Conservation (phyloP, 2,329 filamentous ascomycete genomes). For the Monilinia fructicola region DNA sequence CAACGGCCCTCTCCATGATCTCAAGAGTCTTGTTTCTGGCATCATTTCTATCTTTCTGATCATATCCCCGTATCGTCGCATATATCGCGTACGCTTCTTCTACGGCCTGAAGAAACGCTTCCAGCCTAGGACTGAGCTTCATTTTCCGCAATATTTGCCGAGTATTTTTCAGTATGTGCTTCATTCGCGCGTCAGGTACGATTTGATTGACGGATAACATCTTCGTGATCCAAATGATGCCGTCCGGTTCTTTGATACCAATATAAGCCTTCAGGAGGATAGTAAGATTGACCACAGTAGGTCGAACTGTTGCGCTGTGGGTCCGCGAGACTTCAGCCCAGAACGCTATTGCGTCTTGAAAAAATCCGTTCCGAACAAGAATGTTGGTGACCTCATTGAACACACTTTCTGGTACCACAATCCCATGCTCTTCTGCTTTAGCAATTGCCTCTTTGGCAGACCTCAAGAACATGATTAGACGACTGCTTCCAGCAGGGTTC, state of each 20-base stretch:
- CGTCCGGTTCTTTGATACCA: conserved; percentile 29
- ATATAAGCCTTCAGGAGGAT: conserved; percentile 38
- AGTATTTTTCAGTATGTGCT: conserved; percentile 27
- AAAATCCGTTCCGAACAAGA: conserved; percentile 30
- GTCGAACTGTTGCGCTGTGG: conserved; percentile 24
- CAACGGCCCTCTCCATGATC: conserved; percentile 36
- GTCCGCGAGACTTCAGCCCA: conserved; percentile 35
- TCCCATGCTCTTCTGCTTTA: conserved; percentile 29
- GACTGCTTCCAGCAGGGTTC: conserved; percentile 11
- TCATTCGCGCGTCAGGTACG: conserved; percentile 33
- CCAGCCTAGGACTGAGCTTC: neutral
- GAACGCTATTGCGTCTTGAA: conserved; percentile 34
- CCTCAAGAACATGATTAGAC: conserved; percentile 16
- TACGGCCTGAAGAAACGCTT: conserved; percentile 25
- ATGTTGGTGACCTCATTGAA: conserved; percentile 36
- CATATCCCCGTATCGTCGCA: conserved; percentile 25
- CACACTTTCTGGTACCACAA: conserved; percentile 31
- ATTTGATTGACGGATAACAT: conserved; percentile 32
- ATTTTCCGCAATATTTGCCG: neutral
- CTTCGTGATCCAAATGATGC: conserved; percentile 36
- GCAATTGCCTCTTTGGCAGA: conserved; percentile 27
- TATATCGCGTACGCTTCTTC: conserved; percentile 24
- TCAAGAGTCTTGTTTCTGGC: conserved; percentile 30
- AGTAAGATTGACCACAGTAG: conserved; percentile 33
- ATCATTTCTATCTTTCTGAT: conserved; percentile 20